Evolutionary conservation across 2,329 filamentous ascomycete species (phyloP).

Genomic region (Achaetomium macrosporum): DNA sequence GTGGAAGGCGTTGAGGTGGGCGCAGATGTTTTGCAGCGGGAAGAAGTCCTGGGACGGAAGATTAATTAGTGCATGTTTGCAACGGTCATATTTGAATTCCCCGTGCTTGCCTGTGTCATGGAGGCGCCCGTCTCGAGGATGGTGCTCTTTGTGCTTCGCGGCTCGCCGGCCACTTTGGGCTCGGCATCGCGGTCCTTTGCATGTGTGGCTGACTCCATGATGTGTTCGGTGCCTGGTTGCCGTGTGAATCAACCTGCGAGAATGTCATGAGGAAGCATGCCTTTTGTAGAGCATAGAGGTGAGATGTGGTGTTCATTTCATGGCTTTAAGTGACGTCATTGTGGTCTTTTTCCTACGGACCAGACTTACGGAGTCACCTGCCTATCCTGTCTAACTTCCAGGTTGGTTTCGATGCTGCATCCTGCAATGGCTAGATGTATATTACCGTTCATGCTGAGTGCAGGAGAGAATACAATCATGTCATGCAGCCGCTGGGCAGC

Average conservation of each 20-base stretch:
- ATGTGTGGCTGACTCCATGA: not conserved
- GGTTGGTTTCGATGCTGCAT: too few species aligned
- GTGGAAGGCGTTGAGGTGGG: constrained; percentile 83
- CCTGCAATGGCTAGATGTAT: too few species aligned
- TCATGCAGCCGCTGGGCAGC: too few species aligned
- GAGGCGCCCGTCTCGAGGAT: constrained; percentile 57
- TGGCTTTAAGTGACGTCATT: constrained; percentile 11
- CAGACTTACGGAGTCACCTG: too few species aligned
- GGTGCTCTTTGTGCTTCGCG: constrained; percentile 49
- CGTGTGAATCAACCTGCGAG: too few species aligned
- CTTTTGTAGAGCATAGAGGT: not conserved
- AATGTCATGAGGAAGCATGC: too few species aligned
- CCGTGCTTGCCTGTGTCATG: constrained; percentile 44
- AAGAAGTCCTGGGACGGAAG: constrained; percentile 50
- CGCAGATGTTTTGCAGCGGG: constrained; percentile 69
- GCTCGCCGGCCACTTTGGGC: constrained; percentile 35
- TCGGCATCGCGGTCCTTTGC: constrained; percentile 14
- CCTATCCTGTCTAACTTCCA: too few species aligned
- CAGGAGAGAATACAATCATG: too few species aligned
- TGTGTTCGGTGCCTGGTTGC: not conserved
- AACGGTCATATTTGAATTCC: not conserved
- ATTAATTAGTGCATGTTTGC: not conserved
- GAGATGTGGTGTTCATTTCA: not conserved
- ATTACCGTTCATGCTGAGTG: too few species aligned
- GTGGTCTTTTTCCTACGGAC: not conserved